Percentiles rank a stretch among this genome's conserved stretches.
phyloP scores from a whole-genome alignment of 495 filamentous ascomycete species.

The Articulospora tetracladia region DNA sequence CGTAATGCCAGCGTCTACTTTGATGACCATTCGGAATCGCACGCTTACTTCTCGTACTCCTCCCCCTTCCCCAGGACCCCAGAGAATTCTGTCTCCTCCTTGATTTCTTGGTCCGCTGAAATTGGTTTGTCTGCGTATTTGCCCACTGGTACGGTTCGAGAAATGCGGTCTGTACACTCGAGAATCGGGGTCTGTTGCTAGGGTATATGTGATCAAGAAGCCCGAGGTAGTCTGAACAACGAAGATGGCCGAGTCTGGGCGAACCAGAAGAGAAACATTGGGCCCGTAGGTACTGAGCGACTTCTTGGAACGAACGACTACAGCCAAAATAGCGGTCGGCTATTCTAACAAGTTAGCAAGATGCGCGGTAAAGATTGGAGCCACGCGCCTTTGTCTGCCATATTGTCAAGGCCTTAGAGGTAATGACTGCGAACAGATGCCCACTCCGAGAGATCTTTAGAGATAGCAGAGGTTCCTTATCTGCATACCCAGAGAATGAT shows the following conservation, averaged over 20 bases:
- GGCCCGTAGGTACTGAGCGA: constrained; percentile 82
- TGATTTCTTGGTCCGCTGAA: constrained; percentile 55
- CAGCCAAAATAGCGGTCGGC: constrained; percentile 86
- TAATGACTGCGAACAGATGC: constrained; percentile 86
- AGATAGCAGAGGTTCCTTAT: constrained; percentile 61
- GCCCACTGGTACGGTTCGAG: constrained; percentile 58
- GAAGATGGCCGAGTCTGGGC: constrained; percentile 87
- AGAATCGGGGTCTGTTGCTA: constrained; percentile 78
- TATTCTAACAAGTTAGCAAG: constrained; percentile 32
- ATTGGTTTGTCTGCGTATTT: constrained; percentile 68
- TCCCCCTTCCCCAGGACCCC: constrained; percentile 68
- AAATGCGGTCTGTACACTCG: constrained; percentile 83
- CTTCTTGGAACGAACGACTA: constrained; percentile 71
- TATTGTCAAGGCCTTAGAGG: constrained; percentile 72
- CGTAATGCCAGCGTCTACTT: constrained; percentile 92
- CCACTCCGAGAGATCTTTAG: constrained; percentile 78
- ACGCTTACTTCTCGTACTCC: constrained; percentile 83
- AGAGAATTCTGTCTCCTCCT: constrained; percentile 48
- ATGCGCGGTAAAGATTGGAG: constrained; percentile 21
- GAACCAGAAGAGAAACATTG: constrained; percentile 78
- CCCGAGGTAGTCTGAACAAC: constrained; percentile 87
- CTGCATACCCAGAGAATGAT: constrained; percentile 19
- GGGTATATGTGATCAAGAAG: constrained; percentile 90
- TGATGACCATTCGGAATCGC: constrained; percentile 95
- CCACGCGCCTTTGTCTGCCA: constrained; percentile 91